These are phyloP conservation scores for Vitis vinifera DNA, from an alignment of 164 flowering plant species.

Conservation along the genomic window ASM3070453v1 NC_081818.1:24168501-24169000, in stretches of 20 bases:
- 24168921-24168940: too few relatives aligned
- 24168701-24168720: conserved; percentile 83
- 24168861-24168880: conserved; percentile 86
- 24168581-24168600: conserved; percentile 38
- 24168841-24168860: conserved; percentile 74
- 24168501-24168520: conserved; percentile 47
- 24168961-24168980: not conserved
- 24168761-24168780: conserved; percentile 88
- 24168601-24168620: conserved; percentile 74
- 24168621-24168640: conserved; percentile 66
- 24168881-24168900: conserved; percentile 86
- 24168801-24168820: conserved; percentile 71
- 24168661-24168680: conserved; percentile 72
- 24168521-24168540: conserved; percentile 50
- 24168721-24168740: conserved; percentile 78
- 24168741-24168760: conserved; percentile 67
- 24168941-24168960: too few relatives aligned
- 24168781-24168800: conserved; percentile 63
- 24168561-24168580: conserved; percentile 64
- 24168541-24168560: conserved; percentile 80
- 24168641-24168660: conserved; percentile 66
- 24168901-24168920: not conserved
- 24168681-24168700: conserved; percentile 66
- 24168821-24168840: conserved; percentile 87
- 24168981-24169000: not conserved